phyloP scores from a whole-genome alignment of 108 stramenopile genomes.

The Cyclostephanos invisitatus region DNA sequence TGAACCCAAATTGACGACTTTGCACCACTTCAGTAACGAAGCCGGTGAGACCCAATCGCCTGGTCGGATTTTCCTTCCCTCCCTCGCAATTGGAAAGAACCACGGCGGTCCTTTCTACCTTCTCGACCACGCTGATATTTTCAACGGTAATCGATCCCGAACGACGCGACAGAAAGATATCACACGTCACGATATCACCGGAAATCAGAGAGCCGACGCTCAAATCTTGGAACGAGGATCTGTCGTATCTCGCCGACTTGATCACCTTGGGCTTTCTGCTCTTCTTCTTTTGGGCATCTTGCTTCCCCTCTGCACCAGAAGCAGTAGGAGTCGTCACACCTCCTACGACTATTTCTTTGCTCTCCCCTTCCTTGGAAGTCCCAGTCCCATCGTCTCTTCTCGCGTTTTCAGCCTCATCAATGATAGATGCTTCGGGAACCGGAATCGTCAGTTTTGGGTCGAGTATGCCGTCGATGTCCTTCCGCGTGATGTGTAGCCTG shows the following conservation, averaged over 20 bases:
- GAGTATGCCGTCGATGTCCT: conserved; percentile 4
- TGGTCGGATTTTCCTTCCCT: neutral
- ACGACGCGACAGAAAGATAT: conserved; percentile 59
- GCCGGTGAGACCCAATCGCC: conserved; percentile 45
- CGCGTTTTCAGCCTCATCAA: neutral
- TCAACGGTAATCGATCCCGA: conserved; percentile 46
- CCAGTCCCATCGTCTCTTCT: neutral
- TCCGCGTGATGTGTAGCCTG: conserved; percentile 51
- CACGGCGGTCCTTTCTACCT: conserved; percentile 19
- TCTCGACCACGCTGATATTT: conserved; percentile 64
- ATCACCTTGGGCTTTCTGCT: conserved; percentile 22
- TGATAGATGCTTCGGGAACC: neutral
- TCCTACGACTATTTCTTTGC: neutral
- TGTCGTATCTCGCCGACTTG: conserved; percentile 58
- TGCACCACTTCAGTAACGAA: conserved; percentile 72
- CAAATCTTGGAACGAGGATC: conserved; percentile 49
- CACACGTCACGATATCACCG: conserved; percentile 66
- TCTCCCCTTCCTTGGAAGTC: conserved; percentile 14
- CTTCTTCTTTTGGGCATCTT: conserved; percentile 25
- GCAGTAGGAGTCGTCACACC: neutral
- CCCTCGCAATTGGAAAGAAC: conserved; percentile 23
- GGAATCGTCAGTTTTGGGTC: neutral
- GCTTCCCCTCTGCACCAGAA: conserved; percentile 1
- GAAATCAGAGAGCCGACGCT: conserved; percentile 48
- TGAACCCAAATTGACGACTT: conserved; percentile 77